These are phyloP conservation scores for Pythium chondricola DNA, from an alignment of 352 stramenopile genomes.

Conservation along the genomic window DNA sequence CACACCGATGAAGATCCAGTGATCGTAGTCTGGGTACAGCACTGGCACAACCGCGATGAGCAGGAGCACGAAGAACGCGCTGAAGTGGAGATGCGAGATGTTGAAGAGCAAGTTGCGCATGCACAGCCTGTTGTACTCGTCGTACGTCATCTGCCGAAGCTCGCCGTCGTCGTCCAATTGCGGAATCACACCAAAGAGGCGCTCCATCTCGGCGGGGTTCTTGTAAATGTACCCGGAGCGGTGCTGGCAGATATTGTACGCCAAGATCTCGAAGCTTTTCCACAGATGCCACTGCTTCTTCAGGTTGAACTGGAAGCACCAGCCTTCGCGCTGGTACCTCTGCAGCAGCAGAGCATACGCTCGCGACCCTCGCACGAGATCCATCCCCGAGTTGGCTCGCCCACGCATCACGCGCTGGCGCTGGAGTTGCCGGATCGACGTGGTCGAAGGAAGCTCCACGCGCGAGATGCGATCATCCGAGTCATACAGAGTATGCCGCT, in stretches of 20 bases:
- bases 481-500: background rate
- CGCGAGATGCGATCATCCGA: slow-evolving; percentile 20
- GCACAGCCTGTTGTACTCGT: slow-evolving; percentile 73
- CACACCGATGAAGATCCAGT: slow-evolving; percentile 74
- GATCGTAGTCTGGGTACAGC: slow-evolving; percentile 49
- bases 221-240: slow-evolving; percentile 87
- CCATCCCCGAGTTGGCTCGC: slow-evolving; percentile 58
- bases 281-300: slow-evolving; percentile 81
- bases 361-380: slow-evolving; percentile 62
- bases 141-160: slow-evolving; percentile 48
- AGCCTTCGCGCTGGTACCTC: slow-evolving; percentile 74
- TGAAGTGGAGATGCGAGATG: slow-evolving; percentile 76
- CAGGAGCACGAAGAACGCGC: slow-evolving; percentile 69
- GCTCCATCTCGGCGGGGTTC: slow-evolving; percentile 77
- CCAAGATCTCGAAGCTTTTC: slow-evolving; percentile 85
- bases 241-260: slow-evolving; percentile 87
- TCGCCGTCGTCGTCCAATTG: slow-evolving; percentile 20
- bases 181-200: slow-evolving; percentile 52
- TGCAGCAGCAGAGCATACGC: slow-evolving; percentile 72
- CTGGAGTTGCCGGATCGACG: slow-evolving; percentile 15
- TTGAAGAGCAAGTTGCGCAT: slow-evolving; percentile 82
- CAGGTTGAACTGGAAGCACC: slow-evolving; percentile 72
- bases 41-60: slow-evolving; percentile 64
- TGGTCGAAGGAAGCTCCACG: slow-evolving; percentile 4
- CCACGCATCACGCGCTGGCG: slow-evolving; percentile 20